Conservation (phyloP, 441 rosid species). For the Erodium trifolium region DNA sequence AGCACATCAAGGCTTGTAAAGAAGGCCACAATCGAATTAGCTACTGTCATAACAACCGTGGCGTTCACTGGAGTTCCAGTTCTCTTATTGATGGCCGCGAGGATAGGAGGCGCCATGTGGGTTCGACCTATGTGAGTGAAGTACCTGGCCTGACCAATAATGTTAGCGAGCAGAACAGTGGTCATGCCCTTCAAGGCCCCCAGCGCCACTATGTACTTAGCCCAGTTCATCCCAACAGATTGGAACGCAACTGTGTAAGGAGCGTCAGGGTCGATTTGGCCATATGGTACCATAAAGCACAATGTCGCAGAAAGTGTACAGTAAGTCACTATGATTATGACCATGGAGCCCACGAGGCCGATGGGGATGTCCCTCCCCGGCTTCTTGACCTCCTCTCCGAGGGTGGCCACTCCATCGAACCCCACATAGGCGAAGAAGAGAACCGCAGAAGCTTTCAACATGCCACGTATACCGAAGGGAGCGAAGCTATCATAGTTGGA, state of each 20-base stretch:
- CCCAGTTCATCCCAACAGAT: constrained; percentile 61
- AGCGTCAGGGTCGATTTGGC: constrained; percentile 45
- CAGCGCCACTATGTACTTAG: constrained; percentile 52
- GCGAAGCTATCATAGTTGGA: constrained; percentile 36
- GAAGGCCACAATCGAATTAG: constrained; percentile 49
- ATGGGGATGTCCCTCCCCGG: constrained; percentile 69
- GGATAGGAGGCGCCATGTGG: constrained; percentile 69
- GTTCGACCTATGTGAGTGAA: constrained; percentile 68
- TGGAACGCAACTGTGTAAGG: constrained; percentile 66
- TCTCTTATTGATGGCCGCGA: constrained; percentile 41
- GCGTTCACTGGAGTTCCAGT: constrained; percentile 70
- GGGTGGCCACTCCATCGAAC: constrained; percentile 61
- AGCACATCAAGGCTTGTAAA: constrained; percentile 63
- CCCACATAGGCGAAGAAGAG: constrained; percentile 73
- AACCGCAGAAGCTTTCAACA: constrained; percentile 51
- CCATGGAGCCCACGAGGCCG: constrained; percentile 70
- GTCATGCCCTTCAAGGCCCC: constrained; percentile 86
- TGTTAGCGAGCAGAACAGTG: constrained; percentile 47
- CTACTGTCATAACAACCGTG: constrained; percentile 42
- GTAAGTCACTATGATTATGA: constrained; percentile 31
- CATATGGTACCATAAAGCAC: constrained; percentile 50
- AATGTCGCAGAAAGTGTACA: constrained; percentile 47
- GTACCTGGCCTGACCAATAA: constrained; percentile 61
- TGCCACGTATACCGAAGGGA: constrained; percentile 52
- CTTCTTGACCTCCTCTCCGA: constrained; percentile 70